A percentile compares a stretch with the other conserved stretches of the same genome.
Conservation (phyloP, 2,329 filamentous ascomycete genomes). For the Exophiala calicioides region DNA sequence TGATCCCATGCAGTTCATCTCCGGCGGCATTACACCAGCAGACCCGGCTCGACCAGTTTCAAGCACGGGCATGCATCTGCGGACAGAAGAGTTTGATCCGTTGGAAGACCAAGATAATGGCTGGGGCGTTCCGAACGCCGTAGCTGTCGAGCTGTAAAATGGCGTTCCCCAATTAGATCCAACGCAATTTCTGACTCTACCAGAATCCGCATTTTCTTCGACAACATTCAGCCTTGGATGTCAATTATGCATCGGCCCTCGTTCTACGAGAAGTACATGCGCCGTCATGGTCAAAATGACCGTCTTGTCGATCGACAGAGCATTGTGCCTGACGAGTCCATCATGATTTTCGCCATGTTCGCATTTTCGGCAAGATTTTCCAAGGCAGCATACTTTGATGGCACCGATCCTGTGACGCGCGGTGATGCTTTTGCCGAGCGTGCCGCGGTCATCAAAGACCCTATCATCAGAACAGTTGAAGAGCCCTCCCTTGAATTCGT, state of each 20-base stretch:
- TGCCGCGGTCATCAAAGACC: slow-evolving; percentile 10
- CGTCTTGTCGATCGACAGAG: not conserved
- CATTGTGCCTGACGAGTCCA: not conserved
- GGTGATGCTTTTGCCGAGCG: slow-evolving; percentile 1
- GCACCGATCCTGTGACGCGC: not conserved
- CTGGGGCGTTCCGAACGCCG: slow-evolving; percentile 7
- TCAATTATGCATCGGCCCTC: slow-evolving; percentile 4
- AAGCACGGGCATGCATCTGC: not conserved
- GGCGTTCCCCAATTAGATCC: not conserved
- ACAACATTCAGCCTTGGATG: slow-evolving; percentile 6
- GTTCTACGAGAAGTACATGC: slow-evolving; percentile 5
- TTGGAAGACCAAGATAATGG: slow-evolving; percentile 6
- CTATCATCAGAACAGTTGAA: slow-evolving; percentile 4
- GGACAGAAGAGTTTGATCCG: not conserved
- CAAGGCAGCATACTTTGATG: not conserved
- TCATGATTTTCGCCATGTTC: slow-evolving; percentile 14
- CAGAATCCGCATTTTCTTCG: slow-evolving; percentile 7
- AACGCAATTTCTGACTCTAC: not conserved
- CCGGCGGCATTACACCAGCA: no score
- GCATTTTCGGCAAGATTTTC: slow-evolving; percentile 12
- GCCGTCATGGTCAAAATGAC: not conserved
- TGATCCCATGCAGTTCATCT: no score
- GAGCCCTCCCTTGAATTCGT: slow-evolving; percentile 12
- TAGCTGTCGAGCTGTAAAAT: slow-evolving; percentile 11
- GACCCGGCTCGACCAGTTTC: not conserved